These are phyloP conservation scores for Tilletia horrida DNA, from an alignment of 1,284 basidiomycete species.

Conservation along the genomic window DNA sequence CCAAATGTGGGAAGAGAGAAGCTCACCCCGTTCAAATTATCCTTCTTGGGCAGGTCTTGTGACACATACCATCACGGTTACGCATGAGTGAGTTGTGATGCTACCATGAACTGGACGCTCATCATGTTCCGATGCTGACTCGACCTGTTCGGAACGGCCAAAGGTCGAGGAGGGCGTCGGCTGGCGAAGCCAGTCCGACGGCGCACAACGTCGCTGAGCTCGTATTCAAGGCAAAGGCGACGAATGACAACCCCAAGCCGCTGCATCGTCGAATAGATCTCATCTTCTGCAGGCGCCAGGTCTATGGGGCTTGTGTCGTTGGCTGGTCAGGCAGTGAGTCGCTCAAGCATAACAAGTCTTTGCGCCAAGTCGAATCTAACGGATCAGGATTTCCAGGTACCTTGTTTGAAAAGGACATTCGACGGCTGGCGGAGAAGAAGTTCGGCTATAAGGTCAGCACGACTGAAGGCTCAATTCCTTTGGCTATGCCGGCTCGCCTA, in stretches of 20 bases:
- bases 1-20: neutral
- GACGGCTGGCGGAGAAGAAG: conserved; percentile 32
- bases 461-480: neutral
- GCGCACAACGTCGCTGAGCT: conserved; percentile 39
- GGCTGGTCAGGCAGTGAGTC: conserved; percentile 37
- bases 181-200: neutral
- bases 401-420: conserved; percentile 41
- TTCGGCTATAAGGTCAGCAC: conserved; percentile 26
- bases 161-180: neutral
- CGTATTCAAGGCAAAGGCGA: conserved; percentile 31
- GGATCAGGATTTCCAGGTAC: neutral
- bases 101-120: no score
- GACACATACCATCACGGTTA: neutral
- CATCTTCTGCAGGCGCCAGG: conserved; percentile 26
- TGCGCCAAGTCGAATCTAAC: neutral
- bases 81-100: neutral
- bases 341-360: neutral
- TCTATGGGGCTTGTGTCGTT: conserved; percentile 41
- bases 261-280: conserved; percentile 28
- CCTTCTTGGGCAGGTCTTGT: conserved; percentile 17
- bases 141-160: no score
- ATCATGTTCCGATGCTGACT: no score
- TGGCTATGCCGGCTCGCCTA: neutral
- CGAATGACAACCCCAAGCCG: neutral
- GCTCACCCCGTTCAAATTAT: neutral